phyloP scores from a whole-genome alignment of 805 yeast genomes.

The Candida anglica region DNA sequence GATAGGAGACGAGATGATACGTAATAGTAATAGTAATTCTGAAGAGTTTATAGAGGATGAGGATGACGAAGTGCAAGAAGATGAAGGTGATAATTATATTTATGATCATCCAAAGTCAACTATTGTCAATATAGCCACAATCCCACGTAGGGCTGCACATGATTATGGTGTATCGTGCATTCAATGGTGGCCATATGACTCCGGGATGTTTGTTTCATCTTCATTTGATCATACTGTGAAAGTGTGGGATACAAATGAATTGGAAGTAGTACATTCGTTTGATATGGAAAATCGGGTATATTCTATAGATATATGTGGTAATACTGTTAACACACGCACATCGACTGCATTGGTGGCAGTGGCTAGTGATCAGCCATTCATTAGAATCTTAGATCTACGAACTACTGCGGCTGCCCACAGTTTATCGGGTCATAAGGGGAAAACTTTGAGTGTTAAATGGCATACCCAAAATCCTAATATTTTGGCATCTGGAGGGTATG shows the following conservation, averaged over 20 bases:
- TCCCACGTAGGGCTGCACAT: conserved; percentile 47
- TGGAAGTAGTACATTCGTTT: conserved; percentile 66
- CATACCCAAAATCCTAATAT: conserved; percentile 60
- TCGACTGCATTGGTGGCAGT: conserved; percentile 60
- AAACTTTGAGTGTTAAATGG: conserved; percentile 64
- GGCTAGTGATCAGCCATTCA: conserved; percentile 67
- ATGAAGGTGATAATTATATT: conserved; percentile 30
- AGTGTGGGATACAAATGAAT: conserved; percentile 72
- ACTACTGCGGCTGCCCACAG: conserved; percentile 73
- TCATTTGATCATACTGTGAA: conserved; percentile 76
- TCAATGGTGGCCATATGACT: conserved; percentile 87
- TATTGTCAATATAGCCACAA: conserved; percentile 23
- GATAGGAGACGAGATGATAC: conserved; percentile 8
- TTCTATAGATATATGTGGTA: conserved; percentile 52
- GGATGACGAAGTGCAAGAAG: conserved; percentile 12
- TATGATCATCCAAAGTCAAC: conserved; percentile 27
- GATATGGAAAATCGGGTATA: conserved; percentile 60
- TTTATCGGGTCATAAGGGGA: conserved; percentile 57
- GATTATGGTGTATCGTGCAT: conserved; percentile 68
- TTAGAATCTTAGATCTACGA: conserved; percentile 69
- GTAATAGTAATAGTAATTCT: conserved; percentile 10
- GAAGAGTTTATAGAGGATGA: conserved; percentile 15
- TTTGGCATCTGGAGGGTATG: conserved; percentile 76
- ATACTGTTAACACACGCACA: conserved; percentile 12
- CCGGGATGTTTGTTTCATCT: conserved; percentile 78